Evolutionary conservation across 164 flowering plant genomes (phyloP).

Genomic region (Taxillus chinensis): DNA sequence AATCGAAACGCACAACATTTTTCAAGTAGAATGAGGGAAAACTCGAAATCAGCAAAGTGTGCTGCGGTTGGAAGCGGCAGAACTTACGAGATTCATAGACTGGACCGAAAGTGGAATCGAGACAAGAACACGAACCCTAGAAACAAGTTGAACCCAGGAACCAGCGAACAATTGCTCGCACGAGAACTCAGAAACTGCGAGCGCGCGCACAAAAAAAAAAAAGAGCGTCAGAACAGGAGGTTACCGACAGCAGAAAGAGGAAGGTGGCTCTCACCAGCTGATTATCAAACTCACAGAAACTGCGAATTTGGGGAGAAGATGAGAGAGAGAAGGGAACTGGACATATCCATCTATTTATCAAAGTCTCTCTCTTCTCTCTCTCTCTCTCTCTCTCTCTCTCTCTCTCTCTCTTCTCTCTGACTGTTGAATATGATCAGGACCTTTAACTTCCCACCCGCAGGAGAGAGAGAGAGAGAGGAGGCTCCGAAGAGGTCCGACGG

Average conservation of each 20-base stretch:
- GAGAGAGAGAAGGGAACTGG: constrained; percentile 3
- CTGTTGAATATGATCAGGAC: constrained; percentile 9
- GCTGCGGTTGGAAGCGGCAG: no score
- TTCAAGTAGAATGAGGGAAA: no score
- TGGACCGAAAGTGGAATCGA: neutral
- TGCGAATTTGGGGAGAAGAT: constrained; percentile 1
- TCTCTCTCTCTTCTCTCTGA: constrained; percentile 2
- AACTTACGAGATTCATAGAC: no score
- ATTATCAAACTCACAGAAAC: neutral
- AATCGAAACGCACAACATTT: no score
- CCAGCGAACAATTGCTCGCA: neutral
- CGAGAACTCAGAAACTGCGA: no score
- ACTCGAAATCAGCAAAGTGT: no score
- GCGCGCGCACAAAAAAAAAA: neutral
- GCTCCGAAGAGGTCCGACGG: constrained; percentile 14
- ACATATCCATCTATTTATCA: neutral
- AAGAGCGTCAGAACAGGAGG: neutral
- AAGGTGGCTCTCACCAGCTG: neutral
- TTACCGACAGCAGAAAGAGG: neutral
- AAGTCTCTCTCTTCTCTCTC: constrained; percentile 5
- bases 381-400: neutral
- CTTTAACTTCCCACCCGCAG: constrained; percentile 4
- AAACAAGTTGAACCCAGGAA: neutral
- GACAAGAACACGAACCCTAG: neutral
- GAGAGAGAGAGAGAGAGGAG: constrained; percentile 19